Evolutionary conservation across 176 grass and related monocot species (phyloP).

Genomic region (Elymus sibiricus): DNA sequence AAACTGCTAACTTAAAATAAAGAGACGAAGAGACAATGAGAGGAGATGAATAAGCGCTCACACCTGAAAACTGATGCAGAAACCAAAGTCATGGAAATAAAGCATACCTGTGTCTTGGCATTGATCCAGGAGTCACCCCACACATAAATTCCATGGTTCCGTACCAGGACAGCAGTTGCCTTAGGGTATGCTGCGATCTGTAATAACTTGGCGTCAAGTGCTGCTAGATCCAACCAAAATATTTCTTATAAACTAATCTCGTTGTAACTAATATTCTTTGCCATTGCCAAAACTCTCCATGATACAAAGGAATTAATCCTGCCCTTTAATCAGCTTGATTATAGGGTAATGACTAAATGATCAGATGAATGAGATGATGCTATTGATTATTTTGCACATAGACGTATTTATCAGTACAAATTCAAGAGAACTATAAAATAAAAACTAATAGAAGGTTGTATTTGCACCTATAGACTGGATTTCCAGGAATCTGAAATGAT

Average conservation of each 20-base stretch:
- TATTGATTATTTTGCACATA: not conserved
- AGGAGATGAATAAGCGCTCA: not conserved
- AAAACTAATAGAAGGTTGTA: slow-evolving; percentile 3
- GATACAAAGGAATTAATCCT: not conserved
- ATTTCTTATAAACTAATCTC: not conserved
- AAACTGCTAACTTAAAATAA: not conserved
- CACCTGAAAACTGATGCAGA: not conserved
- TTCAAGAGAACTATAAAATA: slow-evolving; percentile 6
- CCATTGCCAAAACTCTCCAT: not conserved
- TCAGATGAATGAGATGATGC: not conserved
- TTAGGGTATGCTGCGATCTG: slow-evolving; percentile 94
- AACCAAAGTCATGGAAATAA: not conserved
- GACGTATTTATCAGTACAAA: not conserved
- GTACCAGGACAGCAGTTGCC: slow-evolving; percentile 91
- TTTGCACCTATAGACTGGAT: not conserved
- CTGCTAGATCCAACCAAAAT: not conserved
- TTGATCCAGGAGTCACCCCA: slow-evolving; percentile 99
- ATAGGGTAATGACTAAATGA: slow-evolving; percentile 3
- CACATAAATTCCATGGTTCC: slow-evolving; percentile 95
- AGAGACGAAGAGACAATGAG: not conserved
- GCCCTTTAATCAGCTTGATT: not conserved
- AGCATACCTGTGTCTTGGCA: slow-evolving; percentile 83
- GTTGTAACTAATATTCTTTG: slow-evolving; percentile 1
- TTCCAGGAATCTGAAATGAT: slow-evolving; percentile 8
- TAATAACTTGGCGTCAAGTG: slow-evolving; percentile 14